A percentile compares a stretch with the other conserved stretches of the same genome.
These are phyloP conservation scores for Parascedosporium putredinis DNA, from an alignment of 2,329 filamentous ascomycete genomes.

Conservation along the genomic window DNA sequence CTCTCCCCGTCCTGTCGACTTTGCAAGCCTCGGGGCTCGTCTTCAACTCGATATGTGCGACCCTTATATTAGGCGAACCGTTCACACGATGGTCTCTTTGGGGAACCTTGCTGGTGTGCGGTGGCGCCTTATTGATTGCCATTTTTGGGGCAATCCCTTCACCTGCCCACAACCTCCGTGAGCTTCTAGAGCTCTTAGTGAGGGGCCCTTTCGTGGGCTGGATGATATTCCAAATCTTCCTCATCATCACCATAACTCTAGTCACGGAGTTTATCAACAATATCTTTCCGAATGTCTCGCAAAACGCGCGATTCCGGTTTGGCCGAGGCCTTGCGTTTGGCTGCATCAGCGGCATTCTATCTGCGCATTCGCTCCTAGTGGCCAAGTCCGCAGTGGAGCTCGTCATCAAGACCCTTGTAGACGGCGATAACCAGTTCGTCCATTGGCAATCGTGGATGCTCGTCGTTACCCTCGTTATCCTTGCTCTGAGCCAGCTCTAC, in stretches of 20 bases:
- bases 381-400: constrained; percentile 96
- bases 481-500: constrained; percentile 86
- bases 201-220: constrained; percentile 72
- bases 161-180: constrained; percentile 76
- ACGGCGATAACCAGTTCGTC: constrained; percentile 85
- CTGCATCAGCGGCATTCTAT: constrained; percentile 81
- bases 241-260: constrained; percentile 60
- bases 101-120: constrained; percentile 79
- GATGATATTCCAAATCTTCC: constrained; percentile 70
- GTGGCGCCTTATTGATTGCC: constrained; percentile 83
- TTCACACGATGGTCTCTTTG: constrained; percentile 90
- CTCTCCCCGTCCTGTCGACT: constrained; percentile 86
- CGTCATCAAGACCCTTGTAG: constrained; percentile 73
- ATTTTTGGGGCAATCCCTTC: constrained; percentile 90
- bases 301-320: constrained; percentile 59
- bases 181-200: constrained; percentile 66
- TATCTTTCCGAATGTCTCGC: constrained; percentile 27
- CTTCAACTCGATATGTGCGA: constrained; percentile 97
- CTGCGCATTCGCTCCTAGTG: constrained; percentile 83
- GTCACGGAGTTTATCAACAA: constrained; percentile 44
- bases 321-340: constrained; percentile 80
- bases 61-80: constrained; percentile 80
- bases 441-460: constrained; percentile 94
- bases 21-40: constrained; percentile 92
- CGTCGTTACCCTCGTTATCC: constrained; percentile 64